Base-by-base conservation (phyloP, 805 yeast species). In the Ogataea degrootiae region DNA sequence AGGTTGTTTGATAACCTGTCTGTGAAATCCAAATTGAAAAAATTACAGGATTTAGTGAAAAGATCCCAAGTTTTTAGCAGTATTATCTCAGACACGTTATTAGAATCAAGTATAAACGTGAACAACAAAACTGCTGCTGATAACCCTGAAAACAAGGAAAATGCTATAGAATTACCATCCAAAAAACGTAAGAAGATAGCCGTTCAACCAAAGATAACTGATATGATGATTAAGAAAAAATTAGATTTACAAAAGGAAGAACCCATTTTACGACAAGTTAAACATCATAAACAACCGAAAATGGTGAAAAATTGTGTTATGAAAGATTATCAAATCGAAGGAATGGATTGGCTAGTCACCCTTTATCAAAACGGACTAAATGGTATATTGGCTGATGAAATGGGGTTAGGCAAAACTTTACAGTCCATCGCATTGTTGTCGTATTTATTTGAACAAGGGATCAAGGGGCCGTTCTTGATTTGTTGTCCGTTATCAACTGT, bases 311-410 rank as follows among this genome's bases (percentile, higher is more conserved):
- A 82, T 7, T 87, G 88, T 31, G 59, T 60, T 0, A 71, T 92
- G 74, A 88, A 89, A 59, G 85, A 82, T 29, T 90, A 94, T 61
- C 99, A 92, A 66, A 64, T 88, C 17, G 90, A 86, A 47, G 99
- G 98, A 1, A 75, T 92, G 47, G 90, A 88, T 53, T 92, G 98
- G 98, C 69, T 94, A 38, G 77, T 84, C 14, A 85, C 96, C 0
- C 68, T 92, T 23, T 94, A 86, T 63, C 96, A 91, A 61, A 94
- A 92, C 65, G 99, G 98, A 0, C 71, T 92, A 29, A 92, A 92
- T 64, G 99, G 98, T 2, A 91, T 94, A 34, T 69, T 94, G 19
- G 98, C 98, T 0, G 98, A 94, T 68, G 98, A 92, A 65, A 92
- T 92, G 99, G 98, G 98, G 0, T 70, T 92, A 23, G 99, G 99